phyloP scores from a whole-genome alignment of 2,329 filamentous ascomycete genomes.

The Tympanopsis confertula region DNA sequence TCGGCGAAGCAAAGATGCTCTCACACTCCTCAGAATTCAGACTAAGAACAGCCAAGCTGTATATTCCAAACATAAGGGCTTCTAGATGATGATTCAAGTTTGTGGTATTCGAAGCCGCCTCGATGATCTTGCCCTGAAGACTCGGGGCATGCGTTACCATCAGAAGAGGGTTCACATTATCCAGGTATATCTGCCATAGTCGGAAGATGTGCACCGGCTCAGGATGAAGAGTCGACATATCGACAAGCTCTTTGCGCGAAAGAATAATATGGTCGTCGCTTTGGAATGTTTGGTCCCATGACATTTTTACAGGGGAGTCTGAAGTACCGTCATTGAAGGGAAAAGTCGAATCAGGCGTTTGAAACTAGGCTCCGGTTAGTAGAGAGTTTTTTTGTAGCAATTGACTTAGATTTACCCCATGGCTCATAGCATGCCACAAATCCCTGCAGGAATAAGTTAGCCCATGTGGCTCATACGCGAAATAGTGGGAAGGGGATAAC shows the following conservation, averaged over 20 bases:
- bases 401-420: no score
- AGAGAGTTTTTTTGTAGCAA: no score
- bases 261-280: constrained; percentile 46
- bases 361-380: no score
- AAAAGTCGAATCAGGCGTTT: no score
- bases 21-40: constrained; percentile 41
- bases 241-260: constrained; percentile 27
- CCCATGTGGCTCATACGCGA: background rate
- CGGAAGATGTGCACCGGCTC: constrained; percentile 46
- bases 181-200: constrained; percentile 59
- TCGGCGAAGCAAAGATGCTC: constrained; percentile 39
- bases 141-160: constrained; percentile 59
- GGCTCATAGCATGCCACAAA: background rate
- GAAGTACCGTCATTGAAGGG: background rate
- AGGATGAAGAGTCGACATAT: constrained; percentile 31
- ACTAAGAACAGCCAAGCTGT: constrained; percentile 44
- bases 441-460: background rate
- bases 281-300: constrained; percentile 8
- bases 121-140: constrained; percentile 51
- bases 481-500: background rate
- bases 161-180: constrained; percentile 57
- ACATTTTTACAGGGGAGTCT: background rate
- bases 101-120: constrained; percentile 41
- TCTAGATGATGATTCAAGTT: constrained; percentile 45
- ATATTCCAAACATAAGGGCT: constrained; percentile 58